A percentile compares a stretch with the other conserved stretches of the same genome.
Conservation (phyloP, 345 rosid genomes). For the Dovyalis caffra region DNA sequence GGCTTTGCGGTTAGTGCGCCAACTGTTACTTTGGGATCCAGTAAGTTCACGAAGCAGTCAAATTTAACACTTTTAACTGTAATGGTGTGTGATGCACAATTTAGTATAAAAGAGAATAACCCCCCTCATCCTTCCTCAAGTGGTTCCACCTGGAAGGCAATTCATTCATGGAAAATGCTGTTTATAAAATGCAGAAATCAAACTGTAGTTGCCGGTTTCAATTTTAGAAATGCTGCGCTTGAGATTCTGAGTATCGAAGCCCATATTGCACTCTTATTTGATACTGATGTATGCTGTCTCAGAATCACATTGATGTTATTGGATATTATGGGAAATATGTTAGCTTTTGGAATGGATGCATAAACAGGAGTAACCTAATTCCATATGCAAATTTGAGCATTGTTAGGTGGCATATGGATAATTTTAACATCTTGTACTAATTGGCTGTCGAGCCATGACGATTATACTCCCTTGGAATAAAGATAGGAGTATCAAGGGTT, state of each 20-base stretch:
- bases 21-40: conserved; percentile 77
- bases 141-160: too few relatives aligned
- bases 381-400: background rate
- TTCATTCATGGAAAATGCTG: too few relatives aligned
- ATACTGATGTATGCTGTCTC: background rate
- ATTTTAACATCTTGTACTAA: background rate
- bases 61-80: background rate
- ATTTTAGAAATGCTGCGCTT: too few relatives aligned
- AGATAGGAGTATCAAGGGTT: background rate
- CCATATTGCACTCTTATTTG: too few relatives aligned
- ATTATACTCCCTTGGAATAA: background rate
- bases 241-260: too few relatives aligned
- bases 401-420: background rate
- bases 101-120: background rate
- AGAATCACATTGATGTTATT: background rate
- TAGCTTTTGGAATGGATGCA: background rate
- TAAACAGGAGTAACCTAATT: background rate
- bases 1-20: conserved; percentile 87
- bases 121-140: too few relatives aligned
- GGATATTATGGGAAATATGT: too few relatives aligned
- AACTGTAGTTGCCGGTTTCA: too few relatives aligned
- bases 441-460: background rate
- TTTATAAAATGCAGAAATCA: too few relatives aligned
- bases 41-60: conserved; percentile 43
- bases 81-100: background rate